phyloP scores from a whole-genome alignment of 768 basidiomycete species.

The Xerocomus potaroensis region DNA sequence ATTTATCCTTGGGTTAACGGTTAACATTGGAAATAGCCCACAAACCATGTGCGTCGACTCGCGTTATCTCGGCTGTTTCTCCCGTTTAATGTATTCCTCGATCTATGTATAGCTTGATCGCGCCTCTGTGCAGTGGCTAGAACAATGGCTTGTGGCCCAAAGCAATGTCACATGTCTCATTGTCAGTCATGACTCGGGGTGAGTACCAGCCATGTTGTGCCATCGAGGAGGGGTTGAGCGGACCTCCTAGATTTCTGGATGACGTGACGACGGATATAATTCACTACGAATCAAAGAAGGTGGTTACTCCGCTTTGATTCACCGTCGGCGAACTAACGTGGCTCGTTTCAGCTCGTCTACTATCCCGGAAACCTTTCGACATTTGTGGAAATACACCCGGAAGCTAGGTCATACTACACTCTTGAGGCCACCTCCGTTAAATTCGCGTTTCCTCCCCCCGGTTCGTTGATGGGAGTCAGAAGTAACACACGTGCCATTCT shows the following conservation, averaged over 20 bases:
- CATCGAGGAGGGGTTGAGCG: constrained; percentile 7
- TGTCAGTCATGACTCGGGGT: constrained; percentile 96
- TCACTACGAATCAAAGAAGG: constrained; percentile 95
- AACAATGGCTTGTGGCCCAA: constrained; percentile 79
- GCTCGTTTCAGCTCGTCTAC: constrained; percentile 66
- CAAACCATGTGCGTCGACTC: constrained; percentile 70
- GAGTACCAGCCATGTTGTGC: constrained; percentile 26
- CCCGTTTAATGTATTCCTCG: constrained; percentile 13
- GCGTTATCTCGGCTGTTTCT: constrained; percentile 15
- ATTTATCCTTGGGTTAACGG: constrained; percentile 16
- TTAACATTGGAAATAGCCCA: constrained; percentile 54
- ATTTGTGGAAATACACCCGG: constrained; percentile 87
- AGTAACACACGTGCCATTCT: constrained; percentile 95
- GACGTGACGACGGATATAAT: constrained; percentile 95
- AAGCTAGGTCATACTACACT: constrained; percentile 96
- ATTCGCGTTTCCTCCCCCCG: constrained; percentile 93
- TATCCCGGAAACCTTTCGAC: constrained; percentile 89
- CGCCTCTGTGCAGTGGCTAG: constrained; percentile 87
- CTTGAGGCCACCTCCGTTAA: constrained; percentile 90
- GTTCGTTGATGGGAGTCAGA: constrained; percentile 94
- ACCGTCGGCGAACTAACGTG: constrained; percentile 15
- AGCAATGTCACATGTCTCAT: constrained; percentile 87
- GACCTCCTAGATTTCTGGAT: constrained; percentile 74
- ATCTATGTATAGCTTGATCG: constrained; percentile 67
- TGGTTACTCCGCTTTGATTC: constrained; percentile 22